Conservation (phyloP, 2,329 filamentous ascomycete species). For the Hymenoscyphus infarciens region DNA sequence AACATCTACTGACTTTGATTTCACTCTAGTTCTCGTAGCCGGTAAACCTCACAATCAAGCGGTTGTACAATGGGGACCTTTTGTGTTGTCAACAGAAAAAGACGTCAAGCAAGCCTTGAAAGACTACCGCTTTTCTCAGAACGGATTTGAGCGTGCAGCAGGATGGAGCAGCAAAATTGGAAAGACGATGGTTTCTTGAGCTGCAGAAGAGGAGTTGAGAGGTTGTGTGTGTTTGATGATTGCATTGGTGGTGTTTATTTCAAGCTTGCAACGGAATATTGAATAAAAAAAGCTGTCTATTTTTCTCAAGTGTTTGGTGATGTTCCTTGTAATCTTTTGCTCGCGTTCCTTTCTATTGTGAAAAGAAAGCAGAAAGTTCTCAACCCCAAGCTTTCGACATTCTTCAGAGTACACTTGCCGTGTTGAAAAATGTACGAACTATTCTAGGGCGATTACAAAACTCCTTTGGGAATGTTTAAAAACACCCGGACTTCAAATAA, state of each 20-base stretch:
- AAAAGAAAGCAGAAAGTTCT: too few species aligned
- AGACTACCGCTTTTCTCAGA: constrained; percentile 68
- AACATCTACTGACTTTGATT: constrained; percentile 19
- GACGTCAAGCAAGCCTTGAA: constrained; percentile 73
- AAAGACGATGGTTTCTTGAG: constrained; percentile 43
- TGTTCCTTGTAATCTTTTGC: too few species aligned
- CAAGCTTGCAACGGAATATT: too few species aligned
- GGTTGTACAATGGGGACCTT: constrained; percentile 80
- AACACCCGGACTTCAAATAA: too few species aligned
- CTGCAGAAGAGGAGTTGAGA: background rate
- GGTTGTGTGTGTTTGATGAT: background rate
- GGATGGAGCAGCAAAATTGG: constrained; percentile 86
- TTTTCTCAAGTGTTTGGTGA: too few species aligned
- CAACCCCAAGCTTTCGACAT: too few species aligned
- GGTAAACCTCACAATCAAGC: constrained; percentile 77
- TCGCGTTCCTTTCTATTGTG: too few species aligned
- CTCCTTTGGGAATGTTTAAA: too few species aligned
- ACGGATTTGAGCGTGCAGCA: constrained; percentile 76
- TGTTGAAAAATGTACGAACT: too few species aligned
- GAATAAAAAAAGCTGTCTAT: too few species aligned
- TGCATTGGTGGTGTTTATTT: background rate
- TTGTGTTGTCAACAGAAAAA: constrained; percentile 70
- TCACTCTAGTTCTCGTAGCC: constrained; percentile 59
- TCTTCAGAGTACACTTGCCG: too few species aligned
- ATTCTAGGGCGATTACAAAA: too few species aligned